Evolutionary conservation across 2,329 filamentous ascomycete species (phyloP).

Genomic region (Colletotrichum salicis): DNA sequence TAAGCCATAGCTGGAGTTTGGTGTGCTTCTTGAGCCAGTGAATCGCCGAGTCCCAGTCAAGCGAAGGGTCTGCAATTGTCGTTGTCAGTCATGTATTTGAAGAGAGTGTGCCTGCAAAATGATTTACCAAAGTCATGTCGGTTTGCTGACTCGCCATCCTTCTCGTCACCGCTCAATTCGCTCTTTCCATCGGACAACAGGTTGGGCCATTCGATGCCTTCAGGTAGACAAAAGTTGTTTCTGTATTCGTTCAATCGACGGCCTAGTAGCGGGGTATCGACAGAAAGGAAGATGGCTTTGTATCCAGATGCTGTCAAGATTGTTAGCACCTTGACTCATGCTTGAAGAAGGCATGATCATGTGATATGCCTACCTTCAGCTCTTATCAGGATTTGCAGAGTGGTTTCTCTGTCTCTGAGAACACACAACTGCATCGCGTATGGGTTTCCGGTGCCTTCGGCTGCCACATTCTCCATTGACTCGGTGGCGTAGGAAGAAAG

Average conservation of each 20-base stretch:
- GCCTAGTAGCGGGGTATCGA: constrained; percentile 65
- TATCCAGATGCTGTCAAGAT: constrained; percentile 42
- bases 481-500: constrained; percentile 59
- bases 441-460: constrained; percentile 48
- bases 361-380: constrained; percentile 49
- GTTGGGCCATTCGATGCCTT: constrained; percentile 11
- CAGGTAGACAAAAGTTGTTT: constrained; percentile 55
- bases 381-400: constrained; percentile 51
- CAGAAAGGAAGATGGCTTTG: constrained; percentile 64
- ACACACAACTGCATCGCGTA: constrained; percentile 63
- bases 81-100: neutral
- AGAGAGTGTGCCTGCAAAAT: accelerated
- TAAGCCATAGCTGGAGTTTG: constrained; percentile 57
- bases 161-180: constrained; percentile 30
- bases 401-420: constrained; percentile 57
- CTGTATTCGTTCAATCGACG: constrained; percentile 63
- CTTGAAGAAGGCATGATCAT: neutral
- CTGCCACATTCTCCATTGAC: constrained; percentile 57
- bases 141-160: neutral
- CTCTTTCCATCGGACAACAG: constrained; percentile 32
- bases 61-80: constrained; percentile 3
- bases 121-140: constrained; percentile 7
- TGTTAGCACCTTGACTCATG: constrained; percentile 15
- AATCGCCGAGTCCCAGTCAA: constrained; percentile 59
- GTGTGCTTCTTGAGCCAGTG: constrained; percentile 59